Percentiles rank a stretch among this genome's conserved stretches.
These are phyloP conservation scores for Emergomyces pasteurianus DNA, from an alignment of 2,329 filamentous ascomycete species.

Conservation along the genomic window DNA sequence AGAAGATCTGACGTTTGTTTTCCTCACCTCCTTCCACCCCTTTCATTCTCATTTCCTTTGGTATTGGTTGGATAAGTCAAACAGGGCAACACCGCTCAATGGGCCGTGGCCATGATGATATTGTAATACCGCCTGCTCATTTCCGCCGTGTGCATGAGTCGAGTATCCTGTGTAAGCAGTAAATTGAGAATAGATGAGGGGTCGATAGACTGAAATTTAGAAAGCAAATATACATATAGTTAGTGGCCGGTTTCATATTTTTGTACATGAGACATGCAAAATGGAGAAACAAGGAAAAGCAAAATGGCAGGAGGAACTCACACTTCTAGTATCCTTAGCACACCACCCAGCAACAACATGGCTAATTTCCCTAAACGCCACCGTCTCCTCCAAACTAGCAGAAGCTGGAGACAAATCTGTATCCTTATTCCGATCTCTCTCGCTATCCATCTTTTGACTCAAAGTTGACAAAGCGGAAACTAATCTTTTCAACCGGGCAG, in stretches of 20 bases:
- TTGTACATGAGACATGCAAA: background rate
- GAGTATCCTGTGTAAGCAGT: constrained; percentile 57
- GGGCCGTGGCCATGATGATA: constrained; percentile 42
- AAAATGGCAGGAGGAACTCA: constrained; percentile 26
- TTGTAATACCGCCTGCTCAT: constrained; percentile 58
- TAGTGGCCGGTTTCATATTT: background rate
- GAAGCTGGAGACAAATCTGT: constrained; percentile 13
- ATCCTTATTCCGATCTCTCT: background rate
- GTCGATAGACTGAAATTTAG: constrained; percentile 19
- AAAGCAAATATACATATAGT: background rate
- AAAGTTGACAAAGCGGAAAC: constrained; percentile 37
- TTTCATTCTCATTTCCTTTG: background rate
- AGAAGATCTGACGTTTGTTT: background rate
- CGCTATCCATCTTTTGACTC: constrained; percentile 28
- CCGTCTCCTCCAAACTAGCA: constrained; percentile 46
- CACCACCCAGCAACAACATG: constrained; percentile 58
- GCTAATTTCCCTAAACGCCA: constrained; percentile 74
- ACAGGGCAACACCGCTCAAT: constrained; percentile 10
- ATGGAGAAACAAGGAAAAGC: background rate
- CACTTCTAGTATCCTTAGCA: constrained; percentile 47
- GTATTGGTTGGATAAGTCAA: background rate
- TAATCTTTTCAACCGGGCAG: constrained; percentile 31
- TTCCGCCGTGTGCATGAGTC: constrained; percentile 57
- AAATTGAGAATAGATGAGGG: constrained; percentile 29
- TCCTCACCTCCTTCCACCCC: background rate